Percentiles rank a stretch among this genome's conserved stretches.
Evolutionary conservation across 2,329 filamentous ascomycete genomes (phyloP).

Genomic region (Fusarium paranaense): DNA sequence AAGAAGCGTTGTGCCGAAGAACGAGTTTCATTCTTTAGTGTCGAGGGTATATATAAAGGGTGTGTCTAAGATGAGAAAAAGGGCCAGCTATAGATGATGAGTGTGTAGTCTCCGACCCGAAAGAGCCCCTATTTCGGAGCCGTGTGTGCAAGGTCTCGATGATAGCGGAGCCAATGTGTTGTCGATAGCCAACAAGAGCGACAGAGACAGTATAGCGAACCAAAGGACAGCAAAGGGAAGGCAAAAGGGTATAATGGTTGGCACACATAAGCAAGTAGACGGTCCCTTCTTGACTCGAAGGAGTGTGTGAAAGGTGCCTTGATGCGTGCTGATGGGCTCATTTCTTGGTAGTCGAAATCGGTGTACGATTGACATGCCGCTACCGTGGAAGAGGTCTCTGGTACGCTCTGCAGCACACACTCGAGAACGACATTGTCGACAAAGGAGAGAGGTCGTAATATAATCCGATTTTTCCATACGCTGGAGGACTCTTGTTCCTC

Average conservation of each 20-base stretch:
- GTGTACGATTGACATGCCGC: not conserved
- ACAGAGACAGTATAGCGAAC: not conserved
- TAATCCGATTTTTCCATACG: not conserved
- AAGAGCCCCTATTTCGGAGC: too few relatives aligned
- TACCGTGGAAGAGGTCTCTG: not conserved
- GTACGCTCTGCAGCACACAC: not conserved
- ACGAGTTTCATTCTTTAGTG: not conserved
- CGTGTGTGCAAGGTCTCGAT: not conserved
- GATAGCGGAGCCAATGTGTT: fast-evolving
- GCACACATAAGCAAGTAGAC: not conserved
- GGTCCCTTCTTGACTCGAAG: not conserved
- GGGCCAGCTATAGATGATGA: not conserved
- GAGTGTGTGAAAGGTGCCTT: too few relatives aligned
- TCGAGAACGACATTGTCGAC: not conserved
- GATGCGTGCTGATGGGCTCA: too few relatives aligned
- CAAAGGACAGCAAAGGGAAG: not conserved
- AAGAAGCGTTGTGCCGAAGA: not conserved
- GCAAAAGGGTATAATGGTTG: not conserved
- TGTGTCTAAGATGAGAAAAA: not conserved
- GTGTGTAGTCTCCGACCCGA: not conserved
- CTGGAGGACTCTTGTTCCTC: not conserved
- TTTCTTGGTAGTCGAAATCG: not conserved
- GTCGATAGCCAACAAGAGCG: not conserved
- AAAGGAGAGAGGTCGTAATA: not conserved
- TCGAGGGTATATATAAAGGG: not conserved